These are phyloP conservation scores for Pyrus communis DNA, from an alignment of 306 rosid genomes.

Conservation along the genomic window DNA sequence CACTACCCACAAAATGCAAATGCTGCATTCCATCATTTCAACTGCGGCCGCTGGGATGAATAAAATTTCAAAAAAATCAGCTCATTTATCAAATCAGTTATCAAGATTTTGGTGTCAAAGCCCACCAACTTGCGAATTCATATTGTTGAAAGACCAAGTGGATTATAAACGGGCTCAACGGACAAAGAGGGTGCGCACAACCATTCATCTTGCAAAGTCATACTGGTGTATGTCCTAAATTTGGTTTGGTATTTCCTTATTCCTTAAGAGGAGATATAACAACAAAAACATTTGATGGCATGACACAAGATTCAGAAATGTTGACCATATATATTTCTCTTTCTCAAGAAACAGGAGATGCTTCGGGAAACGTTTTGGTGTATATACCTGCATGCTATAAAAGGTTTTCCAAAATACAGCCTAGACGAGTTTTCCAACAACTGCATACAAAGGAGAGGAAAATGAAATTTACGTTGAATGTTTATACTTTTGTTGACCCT, in stretches of 20 bases:
- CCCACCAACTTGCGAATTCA: too few species aligned
- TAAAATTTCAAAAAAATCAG: background rate
- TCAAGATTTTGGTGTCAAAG: background rate
- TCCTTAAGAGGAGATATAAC: background rate
- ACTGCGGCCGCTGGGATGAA: background rate
- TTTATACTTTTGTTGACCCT: too few species aligned
- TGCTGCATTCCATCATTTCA: background rate
- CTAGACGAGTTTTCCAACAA: constrained; percentile 29
- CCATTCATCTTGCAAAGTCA: background rate
- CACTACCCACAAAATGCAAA: background rate
- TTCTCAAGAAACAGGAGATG: background rate
- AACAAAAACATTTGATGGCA: background rate
- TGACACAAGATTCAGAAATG: background rate
- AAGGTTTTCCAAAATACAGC: background rate
- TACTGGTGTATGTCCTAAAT: background rate
- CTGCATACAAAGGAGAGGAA: constrained; percentile 36
- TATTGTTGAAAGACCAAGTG: background rate
- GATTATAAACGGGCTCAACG: background rate
- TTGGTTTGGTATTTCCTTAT: background rate
- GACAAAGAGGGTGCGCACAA: background rate
- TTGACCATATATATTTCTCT: background rate
- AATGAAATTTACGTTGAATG: background rate
- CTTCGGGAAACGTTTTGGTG: background rate
- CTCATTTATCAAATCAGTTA: background rate
- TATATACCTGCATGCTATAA: background rate